Conservation (phyloP, 2,329 filamentous ascomycete genomes). For the Trichoderma pleuroti region DNA sequence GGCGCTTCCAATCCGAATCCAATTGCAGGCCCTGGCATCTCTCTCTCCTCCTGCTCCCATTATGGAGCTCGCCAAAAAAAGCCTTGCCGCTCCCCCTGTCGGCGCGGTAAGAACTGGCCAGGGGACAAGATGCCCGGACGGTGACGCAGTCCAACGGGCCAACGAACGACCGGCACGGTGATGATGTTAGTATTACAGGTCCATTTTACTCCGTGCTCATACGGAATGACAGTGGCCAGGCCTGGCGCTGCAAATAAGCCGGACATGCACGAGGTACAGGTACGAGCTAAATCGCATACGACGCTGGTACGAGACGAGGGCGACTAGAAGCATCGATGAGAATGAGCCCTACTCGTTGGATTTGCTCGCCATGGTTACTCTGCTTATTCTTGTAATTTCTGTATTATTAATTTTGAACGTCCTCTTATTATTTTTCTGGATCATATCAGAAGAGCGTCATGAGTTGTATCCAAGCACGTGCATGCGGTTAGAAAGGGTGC, state of each 20-base stretch:
- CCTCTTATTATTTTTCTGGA: not conserved
- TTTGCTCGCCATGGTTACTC: not conserved
- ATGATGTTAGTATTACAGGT: not conserved
- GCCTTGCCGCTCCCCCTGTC: slow-evolving; percentile 10
- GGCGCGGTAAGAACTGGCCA: slow-evolving; percentile 9
- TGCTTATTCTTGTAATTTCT: not conserved
- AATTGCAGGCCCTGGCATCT: not conserved
- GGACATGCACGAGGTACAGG: not conserved
- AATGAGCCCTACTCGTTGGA: not conserved
- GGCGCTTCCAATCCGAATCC: not conserved
- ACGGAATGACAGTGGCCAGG: not conserved
- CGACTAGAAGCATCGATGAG: not conserved
- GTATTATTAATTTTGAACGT: too few relatives aligned
- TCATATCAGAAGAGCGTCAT: not conserved
- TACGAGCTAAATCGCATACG: not conserved
- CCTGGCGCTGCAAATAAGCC: not conserved
- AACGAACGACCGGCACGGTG: not conserved
- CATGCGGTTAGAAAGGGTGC: not conserved
- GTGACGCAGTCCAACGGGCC: not conserved
- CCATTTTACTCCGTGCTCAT: not conserved
- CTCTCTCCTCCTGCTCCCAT: not conserved
- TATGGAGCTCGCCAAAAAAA: not conserved
- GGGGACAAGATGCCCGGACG: slow-evolving; percentile 1
- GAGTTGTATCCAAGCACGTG: not conserved
- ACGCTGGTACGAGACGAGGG: not conserved